These are phyloP conservation scores for Phytopythium ostracodes DNA, from an alignment of 352 stramenopile genomes.

Conservation along the genomic window DNA sequence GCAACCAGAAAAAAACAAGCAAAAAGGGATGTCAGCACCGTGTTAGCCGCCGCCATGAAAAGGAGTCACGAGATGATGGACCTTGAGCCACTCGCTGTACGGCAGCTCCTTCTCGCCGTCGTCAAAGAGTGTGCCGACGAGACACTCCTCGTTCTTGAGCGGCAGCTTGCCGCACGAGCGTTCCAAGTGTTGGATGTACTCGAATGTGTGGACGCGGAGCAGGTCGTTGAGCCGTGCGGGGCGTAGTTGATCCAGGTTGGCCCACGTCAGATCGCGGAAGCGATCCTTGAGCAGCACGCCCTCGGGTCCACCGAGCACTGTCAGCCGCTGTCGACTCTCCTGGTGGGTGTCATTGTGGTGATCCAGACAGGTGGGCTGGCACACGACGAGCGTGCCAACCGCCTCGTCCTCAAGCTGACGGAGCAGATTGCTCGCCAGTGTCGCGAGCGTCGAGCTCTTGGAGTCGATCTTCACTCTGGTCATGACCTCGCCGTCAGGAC, in stretches of 20 bases:
- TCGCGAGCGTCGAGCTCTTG: constrained; percentile 15
- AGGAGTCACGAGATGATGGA: too few relatives aligned
- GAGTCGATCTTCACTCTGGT: constrained; percentile 2
- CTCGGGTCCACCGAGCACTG: constrained; percentile 47
- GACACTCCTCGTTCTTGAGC: constrained; percentile 39
- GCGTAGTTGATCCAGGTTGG: constrained; percentile 47
- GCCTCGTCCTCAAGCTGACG: constrained; percentile 22
- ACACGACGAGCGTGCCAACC: constrained; percentile 50
- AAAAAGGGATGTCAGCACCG: constrained; percentile 1
- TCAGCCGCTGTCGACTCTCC: constrained; percentile 56
- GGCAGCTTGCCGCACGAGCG: constrained; percentile 32
- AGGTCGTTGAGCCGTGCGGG: constrained; percentile 52
- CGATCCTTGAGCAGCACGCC: constrained; percentile 61
- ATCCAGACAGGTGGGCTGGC: constrained; percentile 65
- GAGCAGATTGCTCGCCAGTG: constrained; percentile 21
- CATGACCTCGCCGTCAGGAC: neutral
- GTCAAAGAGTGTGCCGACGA: constrained; percentile 38
- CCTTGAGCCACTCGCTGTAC: constrained; percentile 45
- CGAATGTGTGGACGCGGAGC: constrained; percentile 54
- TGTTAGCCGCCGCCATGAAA: too few relatives aligned
- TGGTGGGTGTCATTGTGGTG: constrained; percentile 77
- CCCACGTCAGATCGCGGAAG: constrained; percentile 59
- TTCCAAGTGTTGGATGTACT: constrained; percentile 65
- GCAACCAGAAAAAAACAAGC: neutral
- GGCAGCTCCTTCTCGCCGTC: constrained; percentile 18